Evolutionary conservation across 345 rosid genomes (phyloP), one percentile per base, ranked within the genome.

Genomic region (Eucalyptus paniculata): DNA sequence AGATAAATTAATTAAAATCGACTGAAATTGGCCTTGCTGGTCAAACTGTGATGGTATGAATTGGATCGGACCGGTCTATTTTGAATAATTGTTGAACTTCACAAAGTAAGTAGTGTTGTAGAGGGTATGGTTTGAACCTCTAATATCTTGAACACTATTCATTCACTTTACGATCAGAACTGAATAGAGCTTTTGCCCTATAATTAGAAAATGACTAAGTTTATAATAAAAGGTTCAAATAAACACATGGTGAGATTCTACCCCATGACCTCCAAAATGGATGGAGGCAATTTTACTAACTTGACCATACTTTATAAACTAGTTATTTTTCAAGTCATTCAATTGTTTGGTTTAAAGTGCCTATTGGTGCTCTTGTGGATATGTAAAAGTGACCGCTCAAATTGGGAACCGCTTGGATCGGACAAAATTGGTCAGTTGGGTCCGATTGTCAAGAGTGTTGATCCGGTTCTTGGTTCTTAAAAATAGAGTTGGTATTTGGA

Each of bases 21-120:
- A 53, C 0, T 0, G 5, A 65, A n/a, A 65, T n/a, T 15, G 19
- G 72, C 10, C 3, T 15, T 7, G 19, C 3, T 13, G 5, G 34
- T n/a, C 72, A 15, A 65, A 30, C 37, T 32, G 0, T 65, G 15
- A 15, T 5, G 10, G 19, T 65, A 65, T 65, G 72, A 62, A 65
- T 16, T 8, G 37, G 72, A 4, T 30, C 3, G 3, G 19, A n/a
- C 19, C 11, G 3, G 0, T 65, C 19, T 16, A n/a, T 65, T n/a
- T 65, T 65, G 37, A 65, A n/a, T 14, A n/a, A 30, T 30, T 30
- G 72, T 65, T 65, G 21, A 65, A n/a, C 72, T 65, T 65, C 32
- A 65, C 37, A 15, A n/a, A 14, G 32, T 65, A n/a, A 65, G 72
- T 15, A 7, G 9, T n/a, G 19, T n/a, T 30, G 37, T 15, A n/a